Conservation (phyloP, 2,329 filamentous ascomycete genomes). For the Aspergillus glaucus region DNA sequence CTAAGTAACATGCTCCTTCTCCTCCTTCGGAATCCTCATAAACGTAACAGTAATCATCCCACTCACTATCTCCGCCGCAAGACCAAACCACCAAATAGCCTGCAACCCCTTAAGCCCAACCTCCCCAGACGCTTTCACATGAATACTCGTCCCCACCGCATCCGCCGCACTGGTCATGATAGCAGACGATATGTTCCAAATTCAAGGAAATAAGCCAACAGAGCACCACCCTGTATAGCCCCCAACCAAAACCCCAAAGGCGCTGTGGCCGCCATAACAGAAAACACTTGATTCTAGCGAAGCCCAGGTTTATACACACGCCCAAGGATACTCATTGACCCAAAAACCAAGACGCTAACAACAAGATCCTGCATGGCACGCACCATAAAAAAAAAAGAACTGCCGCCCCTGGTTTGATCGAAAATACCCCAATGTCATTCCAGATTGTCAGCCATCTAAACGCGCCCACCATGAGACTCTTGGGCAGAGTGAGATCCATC, state of each 20-base stretch:
- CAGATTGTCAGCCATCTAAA: slow-evolving; percentile 39
- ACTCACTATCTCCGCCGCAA: slow-evolving; percentile 29
- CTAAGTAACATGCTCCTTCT: slow-evolving; percentile 24
- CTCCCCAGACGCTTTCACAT: slow-evolving; percentile 13
- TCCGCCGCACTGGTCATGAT: slow-evolving; percentile 32
- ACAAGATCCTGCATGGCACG: slow-evolving; percentile 44
- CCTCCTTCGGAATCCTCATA: slow-evolving; percentile 37
- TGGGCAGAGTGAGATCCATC: slow-evolving; percentile 37
- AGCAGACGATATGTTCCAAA: slow-evolving; percentile 36
- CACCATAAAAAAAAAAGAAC: slow-evolving; percentile 34
- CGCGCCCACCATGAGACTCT: slow-evolving; percentile 36
- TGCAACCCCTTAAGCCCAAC: slow-evolving; percentile 30
- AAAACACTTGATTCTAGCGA: slow-evolving; percentile 45
- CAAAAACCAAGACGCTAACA: slow-evolving; percentile 44
- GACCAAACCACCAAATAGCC: slow-evolving; percentile 38
- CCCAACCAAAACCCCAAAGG: slow-evolving; percentile 42
- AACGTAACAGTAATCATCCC: slow-evolving; percentile 32
- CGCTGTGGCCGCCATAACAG: slow-evolving; percentile 43
- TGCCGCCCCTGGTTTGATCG: slow-evolving; percentile 27
- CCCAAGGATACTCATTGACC: slow-evolving; percentile 44
- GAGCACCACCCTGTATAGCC: slow-evolving; percentile 36
- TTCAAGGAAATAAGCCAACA: slow-evolving; percentile 21
- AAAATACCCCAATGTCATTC: slow-evolving; percentile 34
- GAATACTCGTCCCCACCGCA: slow-evolving; percentile 31
- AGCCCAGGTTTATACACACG: slow-evolving; percentile 39